Evolutionary conservation across 441 rosid species (phyloP).

Genomic region (Raphanus hybrid): DNA sequence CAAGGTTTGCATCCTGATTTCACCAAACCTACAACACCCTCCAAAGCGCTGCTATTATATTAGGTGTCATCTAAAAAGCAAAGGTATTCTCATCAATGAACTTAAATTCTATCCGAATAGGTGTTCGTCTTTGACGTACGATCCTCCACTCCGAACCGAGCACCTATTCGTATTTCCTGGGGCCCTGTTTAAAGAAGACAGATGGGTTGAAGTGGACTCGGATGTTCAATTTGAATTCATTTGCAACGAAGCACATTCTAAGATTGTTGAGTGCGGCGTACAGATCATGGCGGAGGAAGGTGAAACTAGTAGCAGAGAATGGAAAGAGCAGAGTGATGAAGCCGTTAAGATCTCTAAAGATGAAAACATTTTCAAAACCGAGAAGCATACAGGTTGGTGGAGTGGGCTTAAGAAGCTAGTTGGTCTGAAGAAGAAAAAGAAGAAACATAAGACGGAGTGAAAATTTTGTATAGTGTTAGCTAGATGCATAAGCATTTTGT

Average conservation of each 20-base stretch:
- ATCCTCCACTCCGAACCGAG: not conserved
- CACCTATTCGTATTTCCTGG: conserved; percentile 3
- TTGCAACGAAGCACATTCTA: not conserved
- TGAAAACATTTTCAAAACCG: not conserved
- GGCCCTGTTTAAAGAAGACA: not conserved
- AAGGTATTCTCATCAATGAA: not conserved
- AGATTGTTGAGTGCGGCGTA: not conserved
- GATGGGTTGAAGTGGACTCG: not conserved
- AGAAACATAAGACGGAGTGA: not conserved
- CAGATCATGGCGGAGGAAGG: not conserved
- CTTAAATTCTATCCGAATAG: not conserved
- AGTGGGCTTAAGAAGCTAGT: not conserved
- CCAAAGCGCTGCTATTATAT: not conserved
- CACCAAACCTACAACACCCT: not conserved
- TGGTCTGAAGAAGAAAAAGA: not conserved
- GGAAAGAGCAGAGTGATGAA: not conserved
- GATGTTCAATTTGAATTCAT: not conserved
- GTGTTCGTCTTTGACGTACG: too few relatives aligned
- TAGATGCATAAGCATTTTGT: too few relatives aligned
- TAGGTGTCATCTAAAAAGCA: not conserved
- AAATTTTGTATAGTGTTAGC: not conserved
- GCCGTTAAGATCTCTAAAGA: not conserved
- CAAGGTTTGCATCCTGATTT: conserved; percentile 11
- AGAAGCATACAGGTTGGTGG: not conserved
- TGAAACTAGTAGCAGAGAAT: not conserved